These are phyloP conservation scores for Fusarium sp. DNA, from an alignment of 2,329 filamentous ascomycete genomes.

Conservation along the genomic window DNA sequence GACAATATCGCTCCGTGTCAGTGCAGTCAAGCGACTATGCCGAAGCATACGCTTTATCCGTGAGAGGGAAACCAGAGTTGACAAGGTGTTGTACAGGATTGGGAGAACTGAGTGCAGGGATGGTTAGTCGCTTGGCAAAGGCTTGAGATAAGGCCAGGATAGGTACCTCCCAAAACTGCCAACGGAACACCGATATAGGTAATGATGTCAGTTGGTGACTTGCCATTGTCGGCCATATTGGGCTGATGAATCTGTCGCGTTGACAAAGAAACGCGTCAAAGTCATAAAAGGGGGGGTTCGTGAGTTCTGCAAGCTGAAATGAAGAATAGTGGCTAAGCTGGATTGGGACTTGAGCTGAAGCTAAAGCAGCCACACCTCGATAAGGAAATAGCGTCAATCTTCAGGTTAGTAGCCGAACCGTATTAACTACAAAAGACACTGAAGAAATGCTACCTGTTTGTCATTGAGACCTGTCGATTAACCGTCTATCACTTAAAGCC, in stretches of 20 bases:
- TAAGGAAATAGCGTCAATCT: background rate
- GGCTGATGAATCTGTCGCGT: background rate
- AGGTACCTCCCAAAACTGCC: constrained; percentile 64
- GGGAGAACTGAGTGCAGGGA: constrained; percentile 64
- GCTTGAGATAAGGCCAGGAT: background rate
- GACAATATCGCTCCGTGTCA: constrained; percentile 75
- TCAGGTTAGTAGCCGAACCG: too few relatives aligned
- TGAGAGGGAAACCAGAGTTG: constrained; percentile 71
- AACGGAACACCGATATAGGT: constrained; percentile 71
- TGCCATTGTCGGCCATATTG: constrained; percentile 53
- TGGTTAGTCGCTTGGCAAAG: constrained; percentile 8
- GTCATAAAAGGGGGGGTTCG: constrained; percentile 21
- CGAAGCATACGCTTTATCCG: constrained; percentile 72
- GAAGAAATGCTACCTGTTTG: too few relatives aligned
- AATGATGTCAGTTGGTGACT: constrained; percentile 64
- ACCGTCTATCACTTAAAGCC: too few relatives aligned
- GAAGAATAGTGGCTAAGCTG: constrained; percentile 17
- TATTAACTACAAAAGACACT: too few relatives aligned
- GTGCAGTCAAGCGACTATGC: constrained; percentile 69
- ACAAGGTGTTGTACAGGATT: constrained; percentile 76
- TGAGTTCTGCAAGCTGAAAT: constrained; percentile 20
- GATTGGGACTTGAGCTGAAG: constrained; percentile 9
- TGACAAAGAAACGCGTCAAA: background rate
- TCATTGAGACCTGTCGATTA: too few relatives aligned
- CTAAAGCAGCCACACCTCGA: constrained; percentile 16